These are phyloP conservation scores for Coffea eugenioides DNA, from an alignment of 257 asterid genomes.

Conservation along the genomic window DNA sequence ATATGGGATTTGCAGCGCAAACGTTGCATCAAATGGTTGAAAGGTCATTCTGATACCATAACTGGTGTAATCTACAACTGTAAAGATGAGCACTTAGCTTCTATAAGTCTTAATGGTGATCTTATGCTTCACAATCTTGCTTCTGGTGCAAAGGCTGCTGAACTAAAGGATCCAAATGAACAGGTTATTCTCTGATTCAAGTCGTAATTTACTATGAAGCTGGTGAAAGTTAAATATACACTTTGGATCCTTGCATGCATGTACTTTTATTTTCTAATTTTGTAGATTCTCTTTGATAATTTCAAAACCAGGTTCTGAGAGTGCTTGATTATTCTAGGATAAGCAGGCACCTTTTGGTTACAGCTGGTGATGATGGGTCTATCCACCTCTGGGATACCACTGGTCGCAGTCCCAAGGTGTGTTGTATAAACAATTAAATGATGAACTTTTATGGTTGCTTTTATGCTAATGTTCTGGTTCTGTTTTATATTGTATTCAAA, in stretches of 20 bases:
- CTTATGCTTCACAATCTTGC: constrained; percentile 96
- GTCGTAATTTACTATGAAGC: constrained; percentile 12
- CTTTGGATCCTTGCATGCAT: constrained; percentile 16
- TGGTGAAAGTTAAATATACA: constrained; percentile 12
- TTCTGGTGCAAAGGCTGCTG: constrained; percentile 90
- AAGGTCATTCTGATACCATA: constrained; percentile 88
- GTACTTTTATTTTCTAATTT: constrained; percentile 29
- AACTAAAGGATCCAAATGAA: constrained; percentile 88
- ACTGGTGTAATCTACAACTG: constrained; percentile 93
- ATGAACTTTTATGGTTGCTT: constrained; percentile 18
- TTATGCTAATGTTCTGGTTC: not conserved
- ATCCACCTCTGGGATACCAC: constrained; percentile 98
- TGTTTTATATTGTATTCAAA: not conserved
- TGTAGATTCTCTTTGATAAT: constrained; percentile 28
- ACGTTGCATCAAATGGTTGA: constrained; percentile 92
- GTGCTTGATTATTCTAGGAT: constrained; percentile 92
- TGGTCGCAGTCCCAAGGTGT: constrained; percentile 90
- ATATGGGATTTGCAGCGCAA: constrained; percentile 98
- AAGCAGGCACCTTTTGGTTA: constrained; percentile 95
- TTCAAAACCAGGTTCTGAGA: constrained; percentile 75
- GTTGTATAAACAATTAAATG: constrained; percentile 17
- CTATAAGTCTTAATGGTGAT: constrained; percentile 91
- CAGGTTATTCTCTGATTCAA: constrained; percentile 56
- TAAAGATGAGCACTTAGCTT: constrained; percentile 97
- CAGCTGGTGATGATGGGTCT: constrained; percentile 99